These are phyloP conservation scores for Xylaria polymorpha DNA, from an alignment of 2,329 filamentous ascomycete species.

Conservation along the genomic window DNA sequence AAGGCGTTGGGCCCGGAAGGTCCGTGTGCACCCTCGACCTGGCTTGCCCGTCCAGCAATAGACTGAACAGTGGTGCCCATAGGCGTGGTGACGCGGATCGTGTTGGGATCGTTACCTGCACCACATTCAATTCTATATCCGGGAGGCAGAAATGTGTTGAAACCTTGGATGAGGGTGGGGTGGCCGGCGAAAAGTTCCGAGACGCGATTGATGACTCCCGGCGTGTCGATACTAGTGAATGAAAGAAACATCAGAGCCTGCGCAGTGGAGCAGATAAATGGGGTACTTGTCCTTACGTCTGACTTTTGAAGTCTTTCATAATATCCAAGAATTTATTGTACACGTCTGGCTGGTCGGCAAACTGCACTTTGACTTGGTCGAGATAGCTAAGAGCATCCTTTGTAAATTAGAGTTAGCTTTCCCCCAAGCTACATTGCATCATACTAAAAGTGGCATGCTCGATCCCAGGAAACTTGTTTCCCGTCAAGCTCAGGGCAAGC, in stretches of 20 bases:
- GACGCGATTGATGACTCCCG: conserved; percentile 95
- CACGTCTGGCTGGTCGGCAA: conserved; percentile 95
- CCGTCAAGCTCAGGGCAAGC: background rate
- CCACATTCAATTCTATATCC: conserved; percentile 98
- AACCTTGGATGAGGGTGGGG: conserved; percentile 94
- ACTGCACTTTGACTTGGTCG: conserved; percentile 98
- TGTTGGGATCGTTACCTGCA: conserved; percentile 91
- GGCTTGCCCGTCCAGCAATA: conserved; percentile 69
- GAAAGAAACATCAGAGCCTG: conserved; percentile 46
- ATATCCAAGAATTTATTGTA: conserved; percentile 98
- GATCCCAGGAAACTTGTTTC: background rate
- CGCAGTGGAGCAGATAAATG: conserved; percentile 28
- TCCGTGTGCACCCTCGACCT: conserved; percentile 57
- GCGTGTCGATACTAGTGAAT: conserved; percentile 82
- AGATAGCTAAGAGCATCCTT: conserved; percentile 89
- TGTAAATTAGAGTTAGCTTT: conserved; percentile 44
- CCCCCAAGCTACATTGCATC: background rate
- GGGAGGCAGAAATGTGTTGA: conserved; percentile 96
- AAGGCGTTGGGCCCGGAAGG: conserved; percentile 56
- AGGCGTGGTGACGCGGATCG: conserved; percentile 94
- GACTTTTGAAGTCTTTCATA: conserved; percentile 99
- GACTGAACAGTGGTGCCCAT: conserved; percentile 97
- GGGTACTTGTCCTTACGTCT: conserved; percentile 72
- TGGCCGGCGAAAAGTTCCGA: conserved; percentile 96
- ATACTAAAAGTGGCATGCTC: background rate